These are phyloP conservation scores for Chytriomyces sp. DNA, from an alignment of 192 early-diverging fungal genomes.

Conservation along the genomic window DNA sequence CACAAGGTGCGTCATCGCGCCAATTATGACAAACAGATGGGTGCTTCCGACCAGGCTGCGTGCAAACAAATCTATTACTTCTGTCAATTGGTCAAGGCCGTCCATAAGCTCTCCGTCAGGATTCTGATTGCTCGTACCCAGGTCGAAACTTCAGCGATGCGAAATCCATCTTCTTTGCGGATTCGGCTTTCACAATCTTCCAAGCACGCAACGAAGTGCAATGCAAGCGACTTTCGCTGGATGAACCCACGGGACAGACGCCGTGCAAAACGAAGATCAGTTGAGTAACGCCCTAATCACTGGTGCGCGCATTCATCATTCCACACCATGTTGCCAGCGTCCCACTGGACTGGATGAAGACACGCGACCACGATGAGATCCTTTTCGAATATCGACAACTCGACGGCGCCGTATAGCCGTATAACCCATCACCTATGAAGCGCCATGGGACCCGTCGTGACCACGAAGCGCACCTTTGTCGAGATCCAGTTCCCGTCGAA, in stretches of 20 bases:
- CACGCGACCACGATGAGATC: slow-evolving; percentile 8
- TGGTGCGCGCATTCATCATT: neutral
- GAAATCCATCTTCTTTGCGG: neutral
- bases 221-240: slow-evolving; percentile 35
- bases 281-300: slow-evolving; percentile 11
- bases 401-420: neutral
- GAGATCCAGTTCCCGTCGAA: neutral
- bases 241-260: slow-evolving; percentile 45
- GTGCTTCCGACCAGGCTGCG: no score
- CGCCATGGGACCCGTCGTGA: neutral
- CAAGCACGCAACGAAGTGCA: slow-evolving; percentile 31
- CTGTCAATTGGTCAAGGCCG: no score
- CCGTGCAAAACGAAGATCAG: slow-evolving; percentile 40
- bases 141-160: no score
- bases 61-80: no score
- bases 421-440: neutral
- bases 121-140: no score
- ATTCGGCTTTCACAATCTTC: slow-evolving; percentile 3
- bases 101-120: no score
- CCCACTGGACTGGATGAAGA: slow-evolving; percentile 24
- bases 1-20: no score
- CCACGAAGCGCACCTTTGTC: neutral
- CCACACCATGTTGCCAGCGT: slow-evolving; percentile 7
- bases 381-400: slow-evolving; percentile 5
- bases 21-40: no score